phyloP scores from a whole-genome alignment of 2,329 filamentous ascomycete genomes.

The Lachnellula willkommii region DNA sequence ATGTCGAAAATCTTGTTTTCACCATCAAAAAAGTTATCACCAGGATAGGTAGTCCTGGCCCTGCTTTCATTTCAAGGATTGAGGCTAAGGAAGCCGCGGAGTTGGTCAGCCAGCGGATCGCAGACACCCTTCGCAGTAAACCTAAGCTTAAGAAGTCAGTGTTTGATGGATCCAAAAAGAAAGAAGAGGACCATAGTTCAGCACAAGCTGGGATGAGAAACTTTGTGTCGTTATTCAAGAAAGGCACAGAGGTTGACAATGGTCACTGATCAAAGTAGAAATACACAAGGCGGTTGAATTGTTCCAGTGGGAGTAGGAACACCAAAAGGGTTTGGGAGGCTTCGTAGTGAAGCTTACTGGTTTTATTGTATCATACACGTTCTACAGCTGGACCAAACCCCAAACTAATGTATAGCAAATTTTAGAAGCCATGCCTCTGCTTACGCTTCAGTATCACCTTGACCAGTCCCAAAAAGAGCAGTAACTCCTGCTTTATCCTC shows the following conservation, averaged over 20 bases:
- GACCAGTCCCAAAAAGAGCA: conserved; percentile 6
- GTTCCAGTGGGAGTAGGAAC: background rate
- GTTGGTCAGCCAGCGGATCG: conserved; percentile 66
- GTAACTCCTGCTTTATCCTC: conserved; percentile 2
- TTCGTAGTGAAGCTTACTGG: conserved; percentile 9
- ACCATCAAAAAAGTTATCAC: conserved; percentile 53
- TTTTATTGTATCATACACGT: conserved; percentile 31
- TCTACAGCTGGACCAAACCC: conserved; percentile 24
- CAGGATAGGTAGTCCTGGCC: conserved; percentile 68
- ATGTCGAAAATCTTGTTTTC: conserved; percentile 61
- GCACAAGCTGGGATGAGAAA: conserved; percentile 25
- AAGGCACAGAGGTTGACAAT: background rate
- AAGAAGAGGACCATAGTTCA: conserved; percentile 34
- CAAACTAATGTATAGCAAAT: conserved; percentile 17
- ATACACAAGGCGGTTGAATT: background rate
- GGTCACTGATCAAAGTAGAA: conserved; percentile 1
- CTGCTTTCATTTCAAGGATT: conserved; percentile 64
- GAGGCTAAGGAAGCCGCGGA: conserved; percentile 75
- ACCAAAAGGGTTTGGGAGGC: conserved; percentile 2
- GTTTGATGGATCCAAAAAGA: conserved; percentile 33
- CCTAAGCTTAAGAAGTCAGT: conserved; percentile 63
- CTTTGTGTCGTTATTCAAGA: conserved; percentile 16
- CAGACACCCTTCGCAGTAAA: conserved; percentile 63
- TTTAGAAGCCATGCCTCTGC: background rate
- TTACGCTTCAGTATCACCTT: conserved; percentile 3